Percentiles rank a stretch among this genome's conserved stretches.
Evolutionary conservation across 1,284 basidiomycete species (phyloP).

Genomic region (Schizopora paradoxa): DNA sequence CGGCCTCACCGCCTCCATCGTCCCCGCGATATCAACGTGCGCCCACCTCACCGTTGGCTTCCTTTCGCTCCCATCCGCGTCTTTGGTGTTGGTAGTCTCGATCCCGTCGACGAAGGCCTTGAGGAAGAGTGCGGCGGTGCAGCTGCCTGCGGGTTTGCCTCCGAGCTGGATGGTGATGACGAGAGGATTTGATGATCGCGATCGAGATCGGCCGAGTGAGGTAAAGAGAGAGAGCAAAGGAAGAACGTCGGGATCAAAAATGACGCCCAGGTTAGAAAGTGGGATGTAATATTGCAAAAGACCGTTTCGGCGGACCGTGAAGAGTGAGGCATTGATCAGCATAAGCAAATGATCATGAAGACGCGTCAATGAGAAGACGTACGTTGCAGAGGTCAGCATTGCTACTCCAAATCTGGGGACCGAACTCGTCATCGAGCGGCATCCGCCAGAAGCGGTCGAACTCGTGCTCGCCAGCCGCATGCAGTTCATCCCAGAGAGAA

Average conservation of each 20-base stretch:
- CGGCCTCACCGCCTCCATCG: constrained; percentile 66
- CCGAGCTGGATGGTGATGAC: constrained; percentile 53
- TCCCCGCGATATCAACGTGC: constrained; percentile 82
- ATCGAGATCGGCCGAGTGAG: too few species aligned
- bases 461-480: constrained; percentile 66
- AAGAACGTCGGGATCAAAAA: constrained; percentile 5
- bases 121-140: constrained; percentile 85
- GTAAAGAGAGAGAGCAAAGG: constrained; percentile 7
- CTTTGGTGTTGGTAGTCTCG: constrained; percentile 41
- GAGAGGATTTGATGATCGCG: too few species aligned
- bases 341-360: neutral
- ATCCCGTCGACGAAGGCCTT: constrained; percentile 78
- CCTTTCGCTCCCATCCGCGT: constrained; percentile 38
- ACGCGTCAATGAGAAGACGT: constrained; percentile 22
- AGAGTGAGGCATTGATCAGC: too few species aligned
- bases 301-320: too few species aligned
- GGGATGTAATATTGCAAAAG: too few species aligned
- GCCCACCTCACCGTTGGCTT: constrained; percentile 65
- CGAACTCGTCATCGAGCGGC: constrained; percentile 78
- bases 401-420: constrained; percentile 68
- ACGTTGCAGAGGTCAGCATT: constrained; percentile 86
- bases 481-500: constrained; percentile 67
- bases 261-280: constrained; percentile 1
- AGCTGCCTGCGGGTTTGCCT: constrained; percentile 68
- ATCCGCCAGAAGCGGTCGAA: constrained; percentile 83